A percentile compares a stretch with the other conserved stretches of the same genome.
Conservation (phyloP, 1,284 basidiomycete species). For the Coriolopsis trogii region DNA sequence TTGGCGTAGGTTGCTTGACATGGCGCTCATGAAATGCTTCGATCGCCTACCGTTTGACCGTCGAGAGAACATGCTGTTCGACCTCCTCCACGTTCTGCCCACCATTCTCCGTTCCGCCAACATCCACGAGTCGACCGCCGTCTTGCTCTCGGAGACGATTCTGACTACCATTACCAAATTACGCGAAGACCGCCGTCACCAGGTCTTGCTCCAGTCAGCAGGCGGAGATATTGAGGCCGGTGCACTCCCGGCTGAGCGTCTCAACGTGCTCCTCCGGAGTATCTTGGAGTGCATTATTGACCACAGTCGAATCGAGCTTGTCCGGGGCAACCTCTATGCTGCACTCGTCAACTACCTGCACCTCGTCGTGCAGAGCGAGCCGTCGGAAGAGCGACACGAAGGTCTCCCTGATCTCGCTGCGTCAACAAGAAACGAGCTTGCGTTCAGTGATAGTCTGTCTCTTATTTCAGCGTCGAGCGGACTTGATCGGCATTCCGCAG, state of each 20-base stretch:
- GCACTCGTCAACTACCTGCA: slow-evolving; percentile 89
- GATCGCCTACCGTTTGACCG: slow-evolving; percentile 77
- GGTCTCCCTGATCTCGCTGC: no score
- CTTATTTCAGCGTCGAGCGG: slow-evolving; percentile 28
- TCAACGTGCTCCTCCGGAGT: slow-evolving; percentile 76
- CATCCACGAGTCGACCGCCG: slow-evolving; percentile 71
- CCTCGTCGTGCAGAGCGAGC: slow-evolving; percentile 53
- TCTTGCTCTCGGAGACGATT: slow-evolving; percentile 82
- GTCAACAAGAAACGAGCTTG: slow-evolving; percentile 38
- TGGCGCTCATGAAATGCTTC: slow-evolving; percentile 85
- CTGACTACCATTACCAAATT: slow-evolving; percentile 86
- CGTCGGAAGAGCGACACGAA: slow-evolving; percentile 18
- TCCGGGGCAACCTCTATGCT: slow-evolving; percentile 98
- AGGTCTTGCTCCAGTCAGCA: slow-evolving; percentile 64
- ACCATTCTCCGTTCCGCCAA: slow-evolving; percentile 58
- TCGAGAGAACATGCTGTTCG: slow-evolving; percentile 86
- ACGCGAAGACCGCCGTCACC: slow-evolving; percentile 73
- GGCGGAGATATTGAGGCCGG: slow-evolving; percentile 59
- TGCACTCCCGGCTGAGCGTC: slow-evolving; percentile 77
- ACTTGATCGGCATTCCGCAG: slow-evolving; percentile 24
- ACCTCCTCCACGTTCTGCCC: slow-evolving; percentile 81
- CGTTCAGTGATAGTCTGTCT: slow-evolving; percentile 41
- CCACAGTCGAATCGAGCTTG: slow-evolving; percentile 80
- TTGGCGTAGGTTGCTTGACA: slow-evolving; percentile 84
- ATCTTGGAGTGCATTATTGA: slow-evolving; percentile 80